A percentile compares a stretch with the other conserved stretches of the same genome.
Conservation (phyloP, 495 filamentous ascomycete genomes). For the Aspergillus bridgeri region DNA sequence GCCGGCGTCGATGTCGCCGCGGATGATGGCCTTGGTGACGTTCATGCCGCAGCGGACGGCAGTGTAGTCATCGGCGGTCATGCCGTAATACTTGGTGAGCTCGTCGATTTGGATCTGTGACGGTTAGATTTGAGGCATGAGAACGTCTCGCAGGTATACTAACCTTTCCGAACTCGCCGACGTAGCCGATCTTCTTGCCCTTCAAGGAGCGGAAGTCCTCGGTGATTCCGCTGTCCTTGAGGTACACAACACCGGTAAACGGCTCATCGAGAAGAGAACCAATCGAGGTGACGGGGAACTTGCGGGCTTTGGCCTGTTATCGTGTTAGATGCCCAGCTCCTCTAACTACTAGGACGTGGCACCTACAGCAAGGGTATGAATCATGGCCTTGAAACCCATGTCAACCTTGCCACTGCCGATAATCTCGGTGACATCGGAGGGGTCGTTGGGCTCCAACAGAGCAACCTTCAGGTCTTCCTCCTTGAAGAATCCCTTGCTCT, state of each 20-base stretch:
- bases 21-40: slow-evolving; percentile 61
- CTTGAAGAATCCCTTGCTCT: slow-evolving; percentile 66
- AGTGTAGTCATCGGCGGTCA: slow-evolving; percentile 66
- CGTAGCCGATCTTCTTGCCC: slow-evolving; percentile 68
- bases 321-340: background rate
- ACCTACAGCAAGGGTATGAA: slow-evolving; percentile 63
- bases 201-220: slow-evolving; percentile 59
- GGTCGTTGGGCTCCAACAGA: slow-evolving; percentile 68
- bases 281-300: slow-evolving; percentile 65
- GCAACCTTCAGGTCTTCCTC: slow-evolving; percentile 69
- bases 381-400: slow-evolving; percentile 75
- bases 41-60: slow-evolving; percentile 65
- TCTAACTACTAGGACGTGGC: background rate
- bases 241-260: slow-evolving; percentile 69
- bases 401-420: slow-evolving; percentile 68
- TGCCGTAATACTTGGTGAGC: slow-evolving; percentile 68
- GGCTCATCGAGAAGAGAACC: slow-evolving; percentile 68
- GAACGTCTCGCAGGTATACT: background rate
- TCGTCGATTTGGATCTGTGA: slow-evolving; percentile 66
- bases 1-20: slow-evolving; percentile 62
- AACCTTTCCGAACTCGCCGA: slow-evolving; percentile 67
- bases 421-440: slow-evolving; percentile 68
- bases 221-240: slow-evolving; percentile 66
- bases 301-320: slow-evolving; percentile 59
- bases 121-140: background rate